Percentiles rank a stretch among this genome's conserved stretches.
These are phyloP conservation scores for Pseudonitzschia delicatissima DNA, from an alignment of 108 stramenopile genomes.

Conservation along the genomic window DNA sequence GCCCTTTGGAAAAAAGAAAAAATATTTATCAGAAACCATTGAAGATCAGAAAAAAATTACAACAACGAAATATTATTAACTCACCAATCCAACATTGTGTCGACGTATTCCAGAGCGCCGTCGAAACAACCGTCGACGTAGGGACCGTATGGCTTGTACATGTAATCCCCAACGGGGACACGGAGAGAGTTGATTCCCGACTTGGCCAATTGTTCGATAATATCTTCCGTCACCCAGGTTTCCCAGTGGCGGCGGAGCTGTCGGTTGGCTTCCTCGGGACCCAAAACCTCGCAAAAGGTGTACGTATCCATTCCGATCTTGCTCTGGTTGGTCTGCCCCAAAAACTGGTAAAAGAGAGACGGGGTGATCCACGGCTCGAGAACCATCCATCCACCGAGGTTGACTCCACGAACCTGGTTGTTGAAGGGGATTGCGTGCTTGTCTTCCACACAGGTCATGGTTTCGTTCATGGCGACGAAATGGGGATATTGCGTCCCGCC, in stretches of 20 bases:
- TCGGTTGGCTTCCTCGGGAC: conserved; percentile 75
- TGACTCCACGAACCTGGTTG: conserved; percentile 86
- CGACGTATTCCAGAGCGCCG: conserved; percentile 84
- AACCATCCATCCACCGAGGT: conserved; percentile 94
- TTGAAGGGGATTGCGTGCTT: conserved; percentile 76
- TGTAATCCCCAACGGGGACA: conserved; percentile 90
- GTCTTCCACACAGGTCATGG: conserved; percentile 66
- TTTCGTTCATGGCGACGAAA: conserved; percentile 63
- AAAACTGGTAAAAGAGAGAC: conserved; percentile 89
- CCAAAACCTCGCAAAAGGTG: conserved; percentile 86
- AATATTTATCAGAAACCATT: not conserved
- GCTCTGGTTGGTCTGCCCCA: conserved; percentile 61
- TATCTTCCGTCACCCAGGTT: conserved; percentile 84
- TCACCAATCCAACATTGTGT: conserved; percentile 73
- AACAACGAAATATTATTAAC: not conserved
- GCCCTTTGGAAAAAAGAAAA: conserved; percentile 14
- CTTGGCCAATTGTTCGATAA: conserved; percentile 60
- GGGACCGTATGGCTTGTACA: conserved; percentile 89
- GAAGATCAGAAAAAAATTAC: not conserved
- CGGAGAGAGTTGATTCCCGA: conserved; percentile 78
- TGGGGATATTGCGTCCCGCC: conserved; percentile 34
- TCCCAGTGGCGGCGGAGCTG: conserved; percentile 90
- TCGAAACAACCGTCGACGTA: conserved; percentile 81
- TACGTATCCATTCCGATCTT: conserved; percentile 84
- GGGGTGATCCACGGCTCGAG: conserved; percentile 96